Evolutionary conservation across 176 grass and related monocot genomes (phyloP), one percentile per base, ranked within the genome.

Genomic region (Oryza meyeriana): DNA sequence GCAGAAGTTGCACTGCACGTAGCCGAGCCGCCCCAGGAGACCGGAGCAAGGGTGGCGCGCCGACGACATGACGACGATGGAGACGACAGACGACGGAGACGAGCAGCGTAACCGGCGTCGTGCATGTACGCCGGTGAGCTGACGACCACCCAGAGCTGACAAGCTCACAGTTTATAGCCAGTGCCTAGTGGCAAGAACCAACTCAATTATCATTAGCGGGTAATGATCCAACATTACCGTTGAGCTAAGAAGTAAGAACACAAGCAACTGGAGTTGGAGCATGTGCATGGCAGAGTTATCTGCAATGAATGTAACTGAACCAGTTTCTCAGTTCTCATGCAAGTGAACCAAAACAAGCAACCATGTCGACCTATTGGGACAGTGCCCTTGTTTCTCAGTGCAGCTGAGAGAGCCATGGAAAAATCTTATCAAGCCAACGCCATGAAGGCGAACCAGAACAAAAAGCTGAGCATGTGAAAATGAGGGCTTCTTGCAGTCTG

Each of bases 1-100:
- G 72, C 89, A 89, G 77, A 91, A 76, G 71, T 5, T 76, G 86
- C 89, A 94, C 62, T 91, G 92, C 39, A 94, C 92, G 63, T 87
- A 94, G 86, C 92, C 92, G 22, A 94, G 83, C 32, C 79, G 86
- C 89, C 91, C 92, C 1, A 22, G 61, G 85, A 93, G 52, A n/a
- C 70, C 77, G 69, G 75, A 72, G 36, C 31, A 72, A 33, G 74
- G 63, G 69, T 86, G 42, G 57, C 41, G 12, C 35, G 33, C 74
- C 62, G 80, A 72, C 28, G 91, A 85, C 91, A 87, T 87, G 59
- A 48, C 59, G 35, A 28, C 40, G 12, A 4, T 18, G 57, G 12
- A 3, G 58, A 12, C 22, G 73, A 34, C 31, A 32, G 12, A 14
- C 22, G 73, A 24, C 31, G 55, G 13, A 47, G 12, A 47, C 48